phyloP scores from a whole-genome alignment of 2,329 filamentous ascomycete genomes.

The Triangularia verruculosa region DNA sequence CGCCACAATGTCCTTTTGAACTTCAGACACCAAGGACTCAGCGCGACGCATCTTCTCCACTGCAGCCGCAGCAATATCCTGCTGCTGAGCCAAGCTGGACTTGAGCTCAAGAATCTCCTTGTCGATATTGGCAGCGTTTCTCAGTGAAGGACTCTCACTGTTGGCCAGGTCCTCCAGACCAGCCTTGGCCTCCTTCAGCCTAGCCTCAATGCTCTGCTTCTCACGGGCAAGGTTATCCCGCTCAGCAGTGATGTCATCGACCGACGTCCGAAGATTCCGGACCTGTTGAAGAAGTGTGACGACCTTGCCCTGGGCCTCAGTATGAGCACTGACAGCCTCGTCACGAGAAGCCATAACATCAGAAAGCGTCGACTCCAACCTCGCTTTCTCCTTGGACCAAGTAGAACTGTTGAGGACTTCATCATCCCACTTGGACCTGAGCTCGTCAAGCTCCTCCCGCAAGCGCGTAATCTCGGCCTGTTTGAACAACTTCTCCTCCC shows the following conservation, averaged over 20 bases:
- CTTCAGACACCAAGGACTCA: conserved; percentile 80
- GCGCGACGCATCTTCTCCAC: conserved; percentile 97
- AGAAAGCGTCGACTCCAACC: conserved; percentile 83
- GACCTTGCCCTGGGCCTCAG: conserved; percentile 90
- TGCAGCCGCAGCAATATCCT: conserved; percentile 86
- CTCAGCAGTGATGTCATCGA: conserved; percentile 83
- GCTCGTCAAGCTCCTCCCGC: conserved; percentile 92
- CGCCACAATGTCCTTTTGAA: conserved; percentile 85
- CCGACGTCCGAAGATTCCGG: conserved; percentile 72
- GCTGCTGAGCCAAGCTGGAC: conserved; percentile 82
- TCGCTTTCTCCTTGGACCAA: conserved; percentile 96
- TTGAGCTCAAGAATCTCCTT: conserved; percentile 88
- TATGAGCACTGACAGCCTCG: conserved; percentile 88
- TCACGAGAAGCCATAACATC: conserved; percentile 90
- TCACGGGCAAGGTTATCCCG: conserved; percentile 81
- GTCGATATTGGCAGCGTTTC: conserved; percentile 85
- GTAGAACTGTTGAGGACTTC: conserved; percentile 96
- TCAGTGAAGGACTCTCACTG: conserved; percentile 81
- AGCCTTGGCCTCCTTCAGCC: conserved; percentile 81
- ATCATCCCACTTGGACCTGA: conserved; percentile 96
- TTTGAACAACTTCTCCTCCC: conserved; percentile 82
- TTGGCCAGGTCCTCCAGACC: conserved; percentile 84
- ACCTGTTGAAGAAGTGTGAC: conserved; percentile 89
- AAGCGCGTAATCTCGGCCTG: conserved; percentile 83
- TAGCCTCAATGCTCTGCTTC: conserved; percentile 83